Base-by-base conservation (phyloP, 2,329 filamentous ascomycete species). In the Colletotrichum cereale region DNA sequence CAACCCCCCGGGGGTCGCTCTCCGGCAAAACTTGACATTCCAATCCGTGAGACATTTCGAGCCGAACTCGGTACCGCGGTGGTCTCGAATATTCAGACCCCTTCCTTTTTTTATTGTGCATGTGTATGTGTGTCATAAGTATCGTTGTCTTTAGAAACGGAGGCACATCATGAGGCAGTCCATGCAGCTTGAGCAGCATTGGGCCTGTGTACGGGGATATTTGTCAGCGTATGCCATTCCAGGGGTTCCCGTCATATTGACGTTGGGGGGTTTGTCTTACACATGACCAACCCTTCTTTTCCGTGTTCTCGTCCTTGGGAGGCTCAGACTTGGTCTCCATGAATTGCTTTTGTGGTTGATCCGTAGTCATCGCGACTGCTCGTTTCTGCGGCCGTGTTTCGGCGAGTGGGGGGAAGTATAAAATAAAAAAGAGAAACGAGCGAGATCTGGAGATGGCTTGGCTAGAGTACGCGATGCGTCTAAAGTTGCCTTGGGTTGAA, bases 151-250 rank as follows among this genome's bases (percentile, higher is more conserved):
- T 44, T 18, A 63, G 26, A 42, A 63, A 12, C 61, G 61, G 24
- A 24, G 5, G 48, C 61, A 63, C 61, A 55, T 55, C 61, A 63
- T 55, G 12, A 63, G 2, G 61, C 61, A 63, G 21, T 63, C 61
- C 47, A 63, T 52, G 48, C 61, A 63, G 48, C 61, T 63, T 6
- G 61, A 63, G 38, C 26, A 63, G 48, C 47, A 63, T n/a, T 63
- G 61, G 12, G 61, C 61, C 61, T 63, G 48, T 44, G 29, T 16
- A 11, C 12, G 5, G 26, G 14, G 21, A 1, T 1, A 18, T 12
- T 62, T 24, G 48, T 63, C 36, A 63, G 48, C 26, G 36, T 24
- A 34, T 5, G 34, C 31, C 18, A n/a, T 38, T 62, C 18, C 44
- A 63, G 26, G 26, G 18, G 40, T 31, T 18, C 40, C 18, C 38